These are phyloP conservation scores for Septoria petroselini DNA, from an alignment of 2,329 filamentous ascomycete genomes.

Conservation along the genomic window DNA sequence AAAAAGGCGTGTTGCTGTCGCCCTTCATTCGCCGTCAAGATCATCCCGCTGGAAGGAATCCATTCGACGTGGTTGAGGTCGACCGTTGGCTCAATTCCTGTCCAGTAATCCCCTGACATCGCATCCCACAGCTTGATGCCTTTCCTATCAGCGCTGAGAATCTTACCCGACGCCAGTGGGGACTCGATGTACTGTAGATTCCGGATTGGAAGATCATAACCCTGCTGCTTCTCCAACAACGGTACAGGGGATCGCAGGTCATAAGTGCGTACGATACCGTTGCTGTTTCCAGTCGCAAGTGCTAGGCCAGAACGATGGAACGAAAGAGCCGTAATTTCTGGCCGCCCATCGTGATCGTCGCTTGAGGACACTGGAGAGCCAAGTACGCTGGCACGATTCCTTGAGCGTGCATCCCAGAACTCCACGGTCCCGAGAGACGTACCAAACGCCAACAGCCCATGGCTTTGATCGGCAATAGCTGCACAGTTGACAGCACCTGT, in stretches of 20 bases:
- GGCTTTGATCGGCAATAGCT: conserved; percentile 80
- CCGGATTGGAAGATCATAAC: conserved; percentile 88
- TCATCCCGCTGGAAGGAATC: conserved; percentile 89
- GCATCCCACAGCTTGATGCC: conserved; percentile 98
- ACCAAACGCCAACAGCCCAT: conserved; percentile 88
- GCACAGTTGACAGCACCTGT: conserved; percentile 84
- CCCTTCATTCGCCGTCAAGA: conserved; percentile 94
- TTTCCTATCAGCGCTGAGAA: conserved; percentile 75
- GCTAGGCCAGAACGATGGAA: conserved; percentile 82
- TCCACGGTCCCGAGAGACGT: conserved; percentile 94
- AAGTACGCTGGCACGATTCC: conserved; percentile 75
- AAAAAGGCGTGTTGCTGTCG: conserved; percentile 94
- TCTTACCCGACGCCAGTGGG: conserved; percentile 43
- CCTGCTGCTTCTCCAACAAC: conserved; percentile 87
- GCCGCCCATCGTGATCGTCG: conserved; percentile 38
- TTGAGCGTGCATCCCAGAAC: conserved; percentile 88
- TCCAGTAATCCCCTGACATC: conserved; percentile 80
- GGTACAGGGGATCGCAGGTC: conserved; percentile 86
- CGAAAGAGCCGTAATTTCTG: conserved; percentile 79
- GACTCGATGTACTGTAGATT: conserved; percentile 66
- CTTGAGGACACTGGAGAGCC: conserved; percentile 47
- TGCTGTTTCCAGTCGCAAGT: conserved; percentile 81
- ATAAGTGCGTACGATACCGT: conserved; percentile 83
- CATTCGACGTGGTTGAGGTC: conserved; percentile 94
- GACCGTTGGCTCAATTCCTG: conserved; percentile 88